Conservation (phyloP, 176 grass and related monocot genomes). For the Phyllostachys edulis region DNA sequence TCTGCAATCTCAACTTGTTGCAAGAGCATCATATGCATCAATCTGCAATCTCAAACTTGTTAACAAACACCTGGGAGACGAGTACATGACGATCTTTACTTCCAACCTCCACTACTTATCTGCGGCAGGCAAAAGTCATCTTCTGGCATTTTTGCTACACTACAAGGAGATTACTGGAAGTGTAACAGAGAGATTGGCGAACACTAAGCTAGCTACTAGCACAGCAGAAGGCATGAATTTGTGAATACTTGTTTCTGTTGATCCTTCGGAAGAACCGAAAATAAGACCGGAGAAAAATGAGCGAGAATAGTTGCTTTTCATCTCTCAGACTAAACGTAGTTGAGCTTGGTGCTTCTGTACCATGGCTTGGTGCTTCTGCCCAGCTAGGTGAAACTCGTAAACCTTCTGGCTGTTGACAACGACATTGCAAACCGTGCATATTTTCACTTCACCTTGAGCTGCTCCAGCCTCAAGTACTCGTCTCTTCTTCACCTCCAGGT, state of each 20-base stretch:
- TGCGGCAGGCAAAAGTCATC: not conserved
- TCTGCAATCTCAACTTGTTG: not conserved
- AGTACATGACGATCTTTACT: not conserved
- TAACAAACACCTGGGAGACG: not conserved
- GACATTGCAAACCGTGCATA: slow-evolving; percentile 64
- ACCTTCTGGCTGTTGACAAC: slow-evolving; percentile 75
- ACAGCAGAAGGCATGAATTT: slow-evolving; percentile 4
- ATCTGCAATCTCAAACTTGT: not conserved
- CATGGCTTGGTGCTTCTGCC: slow-evolving; percentile 71
- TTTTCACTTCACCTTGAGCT: slow-evolving; percentile 49
- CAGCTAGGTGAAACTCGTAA: slow-evolving; percentile 60
- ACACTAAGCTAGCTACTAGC: not conserved
- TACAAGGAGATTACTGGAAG: not conserved
- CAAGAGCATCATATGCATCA: not conserved
- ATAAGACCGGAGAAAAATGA: not conserved
- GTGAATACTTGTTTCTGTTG: not conserved
- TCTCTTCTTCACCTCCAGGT: slow-evolving; percentile 70
- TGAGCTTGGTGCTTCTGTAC: slow-evolving; percentile 48
- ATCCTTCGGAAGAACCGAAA: not conserved
- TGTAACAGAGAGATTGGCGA: not conserved
- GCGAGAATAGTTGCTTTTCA: not conserved
- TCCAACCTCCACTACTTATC: not conserved
- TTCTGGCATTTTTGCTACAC: not conserved
- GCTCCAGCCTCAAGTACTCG: slow-evolving; percentile 62
- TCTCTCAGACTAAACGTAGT: slow-evolving; percentile 7